Base-by-base conservation (phyloP, 1,139 yeast genomes). In the Blastobotrys serpentis region DNA sequence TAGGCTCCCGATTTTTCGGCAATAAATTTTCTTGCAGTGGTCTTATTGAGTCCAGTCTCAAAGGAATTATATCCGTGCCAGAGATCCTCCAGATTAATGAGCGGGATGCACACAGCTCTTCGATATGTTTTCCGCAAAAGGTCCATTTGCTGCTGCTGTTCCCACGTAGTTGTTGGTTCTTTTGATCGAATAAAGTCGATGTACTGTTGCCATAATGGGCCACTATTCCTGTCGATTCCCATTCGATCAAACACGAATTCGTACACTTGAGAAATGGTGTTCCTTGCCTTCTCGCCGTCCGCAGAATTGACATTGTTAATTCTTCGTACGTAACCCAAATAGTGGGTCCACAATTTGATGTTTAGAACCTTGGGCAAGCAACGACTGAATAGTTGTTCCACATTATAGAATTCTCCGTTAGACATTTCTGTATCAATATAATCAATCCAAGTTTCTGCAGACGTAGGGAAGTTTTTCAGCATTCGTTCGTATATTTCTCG, bases 11-110 rank as follows among this genome's bases (percentile, higher is more conserved):
- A 84, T 54, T 81, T 77, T 58, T 90, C 98, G 36, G 86, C 83
- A 50, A 90, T 82, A 62, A 85, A 84, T 65, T 88, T 88, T 60
- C 95, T 79, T 2, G 97, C 94, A 4, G 94, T 86, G 21, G 83
- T 72, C 25, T 85, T 75, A 62, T 84, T 86, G 17, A 84, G 69
- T 43, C 81, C 84, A 57, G 82, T 86, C 66, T 92, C 98, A 82
- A 95, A 92, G 52, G 76, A 73, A 26, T 87, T 84, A 65, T 89
- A 92, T 44, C 74, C 81, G 51, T 80, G 73, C 98, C 98, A 92
- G 51, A 86, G 72, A 23, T 74, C 73, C 63, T 90, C 97, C 46
- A 92, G 72, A 50, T 82, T 81, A 50, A 77, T 78, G 26, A 87
- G 75, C 2, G 98, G 98, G 32, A 83, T 75, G 21, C 77, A 74